phyloP scores from a whole-genome alignment of 2,329 filamentous ascomycete genomes.

The Setomelanomma holmii region DNA sequence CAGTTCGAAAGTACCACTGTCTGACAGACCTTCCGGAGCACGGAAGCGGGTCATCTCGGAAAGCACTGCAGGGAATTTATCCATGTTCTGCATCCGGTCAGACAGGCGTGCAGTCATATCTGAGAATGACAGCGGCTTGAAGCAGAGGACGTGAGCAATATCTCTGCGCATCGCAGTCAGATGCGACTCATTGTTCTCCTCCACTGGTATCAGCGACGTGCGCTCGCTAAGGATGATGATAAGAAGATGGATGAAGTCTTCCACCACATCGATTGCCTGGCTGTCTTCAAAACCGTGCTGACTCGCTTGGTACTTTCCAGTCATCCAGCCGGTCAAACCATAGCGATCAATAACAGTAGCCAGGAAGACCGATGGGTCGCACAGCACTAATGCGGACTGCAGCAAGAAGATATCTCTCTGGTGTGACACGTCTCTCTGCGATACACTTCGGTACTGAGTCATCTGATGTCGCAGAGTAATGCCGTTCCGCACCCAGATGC shows the following conservation, averaged over 20 bases:
- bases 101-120: conserved; percentile 86
- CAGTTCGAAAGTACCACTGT: conserved; percentile 92
- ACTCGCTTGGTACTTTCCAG: conserved; percentile 74
- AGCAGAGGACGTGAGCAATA: conserved; percentile 91
- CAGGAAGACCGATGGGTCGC: conserved; percentile 81
- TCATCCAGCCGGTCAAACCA: conserved; percentile 86
- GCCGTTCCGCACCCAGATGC: conserved; percentile 98
- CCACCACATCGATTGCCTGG: conserved; percentile 90
- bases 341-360: conserved; percentile 92
- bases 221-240: conserved; percentile 91
- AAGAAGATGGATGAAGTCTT: conserved; percentile 93
- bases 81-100: conserved; percentile 87
- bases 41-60: conserved; percentile 90
- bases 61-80: conserved; percentile 84
- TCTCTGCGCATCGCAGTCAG: conserved; percentile 81
- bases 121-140: conserved; percentile 94
- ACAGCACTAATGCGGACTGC: conserved; percentile 88
- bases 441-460: conserved; percentile 87
- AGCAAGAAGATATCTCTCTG: conserved; percentile 94
- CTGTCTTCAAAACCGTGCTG: conserved; percentile 77
- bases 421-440: conserved; percentile 88
- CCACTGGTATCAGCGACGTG: conserved; percentile 74
- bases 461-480: conserved; percentile 96
- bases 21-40: conserved; percentile 86
- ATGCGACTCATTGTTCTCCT: conserved; percentile 70